Base-by-base conservation (phyloP, 257 asterid genomes). In the Fraxinus americana region DNA sequence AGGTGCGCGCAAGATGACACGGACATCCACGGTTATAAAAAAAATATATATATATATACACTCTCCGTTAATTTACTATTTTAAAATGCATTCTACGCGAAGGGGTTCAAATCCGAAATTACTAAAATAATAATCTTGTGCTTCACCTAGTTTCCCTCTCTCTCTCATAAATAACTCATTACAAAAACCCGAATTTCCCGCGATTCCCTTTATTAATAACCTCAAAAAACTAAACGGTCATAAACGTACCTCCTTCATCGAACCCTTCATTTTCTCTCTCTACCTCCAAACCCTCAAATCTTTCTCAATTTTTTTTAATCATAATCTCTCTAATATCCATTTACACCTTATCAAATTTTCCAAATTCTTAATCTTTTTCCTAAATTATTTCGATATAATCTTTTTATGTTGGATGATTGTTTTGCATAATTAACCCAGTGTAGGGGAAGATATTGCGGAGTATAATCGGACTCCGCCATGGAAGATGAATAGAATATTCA, bases 401-500 rank as follows among this genome's bases (percentile, higher is more conserved):
- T 4, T 23, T 63, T 48, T 35, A 12, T 29, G 17, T 34, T 63
- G 11, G 27, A 32, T 34, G 14, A 7, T 11, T 41, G 8, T 12
- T 48, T 36, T 41, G 45, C 4, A 12, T 36, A 7, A 23, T 21
- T 25, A 35, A 23, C 50, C 52, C 4, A 21, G 30, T 30, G 12
- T 30, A 21, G 35, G 45, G 8, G 73, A 13, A 43, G 17, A 35
- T 52, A 34, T 61, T 34, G 85, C 84, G 91, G 90, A 83, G 85
- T 23, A 45, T 39, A 74, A 72, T 78, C 84, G 97, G 96, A 76
- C 87, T 91, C 98, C 94, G 96, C 97, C 83, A 92, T 91, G 98
- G 98, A 91, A 89, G 95, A 95, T 95, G 99, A 89, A 83, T 95
- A 91, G 89, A 38, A 77, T 95, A 87, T 83, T 95, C 86, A 70